Base-by-base conservation (phyloP, 148 eudicot species). In the Linanthus parryae region DNA sequence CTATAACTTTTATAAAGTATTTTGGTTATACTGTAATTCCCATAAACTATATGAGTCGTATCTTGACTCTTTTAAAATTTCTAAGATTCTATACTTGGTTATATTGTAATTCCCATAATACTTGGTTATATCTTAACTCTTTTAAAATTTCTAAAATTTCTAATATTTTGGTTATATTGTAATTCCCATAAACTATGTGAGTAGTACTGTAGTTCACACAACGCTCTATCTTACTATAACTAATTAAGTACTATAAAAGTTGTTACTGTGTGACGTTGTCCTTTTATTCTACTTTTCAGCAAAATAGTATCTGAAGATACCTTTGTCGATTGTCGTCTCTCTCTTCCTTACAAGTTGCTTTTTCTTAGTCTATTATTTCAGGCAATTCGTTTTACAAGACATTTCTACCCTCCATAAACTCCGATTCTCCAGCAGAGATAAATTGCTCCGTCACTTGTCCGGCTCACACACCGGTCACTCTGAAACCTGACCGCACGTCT, bases 341-440 rank as follows among this genome's bases (percentile, higher is more conserved):
- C 2, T 30, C 15, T n/a, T 30, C 7, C 38, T 57, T 15, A 33
- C 19, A 8, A 13, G 27, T 29, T 22, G 25, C 18, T 48, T 23
- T 52, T 70, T 15, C 48, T n/a, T 24, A 72, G 77, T 57, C 69
- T 9, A 20, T 13, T 28, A 9, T 58, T 30, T 19, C 63, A 62
- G 58, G 58, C 20, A 24, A 18, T 18, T 40, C 46, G 19, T 42
- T 43, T 33, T 36, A 17, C n/a, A 41, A 44, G 30, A 15, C 56
- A 35, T 13, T 43, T 16, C 2, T 31, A 22, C 40, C 35, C 8
- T 16, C 29, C 21, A 7, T 5, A 20, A 30, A n/a, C 8, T 30
- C 31, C 50, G 33, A 26, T 18, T 48, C 22, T 22, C 15, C 18
- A 2, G 16, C 5, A 7, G 7, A 28, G 8, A 21, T 44, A 8